These are phyloP conservation scores for Erucastrum elatum DNA, from an alignment of 345 rosid species.

Conservation along the genomic window DNA sequence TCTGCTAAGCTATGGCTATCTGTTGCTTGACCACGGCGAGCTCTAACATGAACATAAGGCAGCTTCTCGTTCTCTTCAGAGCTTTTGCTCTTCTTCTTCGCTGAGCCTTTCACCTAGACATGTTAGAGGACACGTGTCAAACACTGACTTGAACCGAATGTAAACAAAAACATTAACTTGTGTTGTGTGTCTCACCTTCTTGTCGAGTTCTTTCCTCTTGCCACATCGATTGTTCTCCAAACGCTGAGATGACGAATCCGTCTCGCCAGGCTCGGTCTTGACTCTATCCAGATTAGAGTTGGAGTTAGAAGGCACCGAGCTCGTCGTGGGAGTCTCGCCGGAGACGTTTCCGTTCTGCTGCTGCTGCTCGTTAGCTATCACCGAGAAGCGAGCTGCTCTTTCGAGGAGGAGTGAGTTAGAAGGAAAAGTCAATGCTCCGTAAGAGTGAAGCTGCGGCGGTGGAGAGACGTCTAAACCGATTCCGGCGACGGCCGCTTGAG, in stretches of 20 bases:
- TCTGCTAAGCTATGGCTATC: slow-evolving; percentile 86
- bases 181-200: slow-evolving; percentile 42
- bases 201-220: slow-evolving; percentile 60
- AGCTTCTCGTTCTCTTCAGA: slow-evolving; percentile 57
- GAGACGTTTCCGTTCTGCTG: slow-evolving; percentile 32
- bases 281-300: slow-evolving; percentile 43
- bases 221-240: slow-evolving; percentile 30
- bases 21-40: slow-evolving; percentile 79
- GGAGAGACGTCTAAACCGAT: slow-evolving; percentile 30
- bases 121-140: background rate
- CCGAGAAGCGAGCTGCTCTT: slow-evolving; percentile 42
- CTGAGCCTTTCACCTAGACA: slow-evolving; percentile 51
- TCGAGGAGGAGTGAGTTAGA: slow-evolving; percentile 36
- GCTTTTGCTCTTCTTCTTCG: slow-evolving; percentile 65
- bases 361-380: slow-evolving; percentile 38
- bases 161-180: background rate
- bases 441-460: slow-evolving; percentile 34
- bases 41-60: slow-evolving; percentile 77
- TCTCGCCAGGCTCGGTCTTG: slow-evolving; percentile 45
- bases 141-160: background rate
- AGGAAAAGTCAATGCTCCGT: slow-evolving; percentile 43
- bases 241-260: slow-evolving; percentile 45
- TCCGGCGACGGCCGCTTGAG: slow-evolving; percentile 19
- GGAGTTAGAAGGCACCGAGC: slow-evolving; percentile 40
- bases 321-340: slow-evolving; percentile 36